Percentiles rank a stretch among this genome's conserved stretches.
Evolutionary conservation across 2,329 filamentous ascomycete species (phyloP).

Genomic region (Pseudogymnoascus sp.): DNA sequence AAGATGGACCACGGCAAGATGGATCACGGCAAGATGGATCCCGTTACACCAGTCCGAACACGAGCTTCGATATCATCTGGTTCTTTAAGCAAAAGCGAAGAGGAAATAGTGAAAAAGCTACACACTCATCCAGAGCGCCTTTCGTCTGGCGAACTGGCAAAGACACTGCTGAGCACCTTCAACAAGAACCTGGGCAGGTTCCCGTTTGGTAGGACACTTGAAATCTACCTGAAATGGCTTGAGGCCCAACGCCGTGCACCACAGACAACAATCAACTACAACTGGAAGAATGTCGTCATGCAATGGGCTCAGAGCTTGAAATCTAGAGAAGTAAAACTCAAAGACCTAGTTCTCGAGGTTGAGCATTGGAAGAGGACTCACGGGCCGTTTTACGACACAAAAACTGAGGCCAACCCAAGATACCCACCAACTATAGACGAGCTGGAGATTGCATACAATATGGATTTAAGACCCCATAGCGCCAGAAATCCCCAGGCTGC

Average conservation of each 20-base stretch:
- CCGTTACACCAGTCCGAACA: not conserved
- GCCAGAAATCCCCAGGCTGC: not conserved
- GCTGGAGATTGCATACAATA: not conserved
- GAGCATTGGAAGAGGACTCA: constrained; percentile 14
- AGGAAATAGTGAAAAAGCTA: not conserved
- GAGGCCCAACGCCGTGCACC: constrained; percentile 18
- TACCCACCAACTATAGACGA: not conserved
- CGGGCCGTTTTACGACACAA: not conserved
- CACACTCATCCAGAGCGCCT: constrained; percentile 2
- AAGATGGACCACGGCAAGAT: too few species aligned
- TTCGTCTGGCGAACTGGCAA: constrained; percentile 15
- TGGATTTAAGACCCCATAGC: not conserved
- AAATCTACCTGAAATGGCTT: constrained; percentile 21
- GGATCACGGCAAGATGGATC: too few species aligned
- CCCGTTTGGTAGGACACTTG: constrained; percentile 13
- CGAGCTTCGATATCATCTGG: not conserved
- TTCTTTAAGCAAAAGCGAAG: not conserved
- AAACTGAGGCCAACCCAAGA: not conserved
- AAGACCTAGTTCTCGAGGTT: constrained; percentile 14
- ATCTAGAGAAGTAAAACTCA: constrained; percentile 13
- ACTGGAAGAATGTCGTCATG: constrained; percentile 20
- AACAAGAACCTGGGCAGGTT: constrained; percentile 14
- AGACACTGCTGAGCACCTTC: constrained; percentile 16
- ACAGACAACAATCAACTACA: constrained; percentile 10
- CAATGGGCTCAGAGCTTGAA: constrained; percentile 21